Conservation (phyloP, 2,329 filamentous ascomycete species). For the Phaeosphaeria sp. region DNA sequence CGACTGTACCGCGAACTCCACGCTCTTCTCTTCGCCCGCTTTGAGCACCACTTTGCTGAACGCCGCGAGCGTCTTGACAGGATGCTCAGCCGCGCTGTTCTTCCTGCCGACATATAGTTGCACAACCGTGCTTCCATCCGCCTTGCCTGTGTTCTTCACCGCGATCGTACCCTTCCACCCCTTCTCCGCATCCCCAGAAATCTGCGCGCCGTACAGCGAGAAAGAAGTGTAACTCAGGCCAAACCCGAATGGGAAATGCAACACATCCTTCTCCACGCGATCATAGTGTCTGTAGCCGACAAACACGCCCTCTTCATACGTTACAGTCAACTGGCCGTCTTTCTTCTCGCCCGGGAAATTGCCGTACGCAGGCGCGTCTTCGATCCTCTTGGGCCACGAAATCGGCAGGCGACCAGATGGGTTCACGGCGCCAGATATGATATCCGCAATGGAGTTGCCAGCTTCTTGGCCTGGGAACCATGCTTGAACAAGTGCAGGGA, state of each 20-base stretch:
- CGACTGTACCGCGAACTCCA: conserved; percentile 53
- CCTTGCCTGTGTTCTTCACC: conserved; percentile 59
- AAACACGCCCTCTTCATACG: conserved; percentile 60
- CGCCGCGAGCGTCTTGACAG: conserved; percentile 71
- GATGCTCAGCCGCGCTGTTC: conserved; percentile 49
- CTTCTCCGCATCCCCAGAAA: conserved; percentile 66
- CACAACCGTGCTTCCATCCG: conserved; percentile 58
- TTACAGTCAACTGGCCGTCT: conserved; percentile 65
- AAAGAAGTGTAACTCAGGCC: conserved; percentile 50
- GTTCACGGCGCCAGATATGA: conserved; percentile 49
- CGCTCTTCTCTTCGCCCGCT: conserved; percentile 62
- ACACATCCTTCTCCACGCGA: conserved; percentile 65
- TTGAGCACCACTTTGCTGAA: conserved; percentile 70
- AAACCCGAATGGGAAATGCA: conserved; percentile 49
- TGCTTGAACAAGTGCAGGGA: conserved; percentile 49
- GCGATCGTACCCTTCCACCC: conserved; percentile 44
- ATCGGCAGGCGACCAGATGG: conserved; percentile 49
- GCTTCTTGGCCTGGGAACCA: conserved; percentile 53
- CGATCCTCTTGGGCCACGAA: conserved; percentile 47
- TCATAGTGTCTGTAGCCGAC: conserved; percentile 65
- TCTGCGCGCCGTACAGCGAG: conserved; percentile 56
- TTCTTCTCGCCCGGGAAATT: conserved; percentile 52
- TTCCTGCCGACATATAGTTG: conserved; percentile 66
- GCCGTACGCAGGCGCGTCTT: conserved; percentile 45
- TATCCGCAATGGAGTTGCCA: conserved; percentile 51